Conservation (phyloP, 2,329 filamentous ascomycete genomes). For the Ophiostoma tasmaniense region DNA sequence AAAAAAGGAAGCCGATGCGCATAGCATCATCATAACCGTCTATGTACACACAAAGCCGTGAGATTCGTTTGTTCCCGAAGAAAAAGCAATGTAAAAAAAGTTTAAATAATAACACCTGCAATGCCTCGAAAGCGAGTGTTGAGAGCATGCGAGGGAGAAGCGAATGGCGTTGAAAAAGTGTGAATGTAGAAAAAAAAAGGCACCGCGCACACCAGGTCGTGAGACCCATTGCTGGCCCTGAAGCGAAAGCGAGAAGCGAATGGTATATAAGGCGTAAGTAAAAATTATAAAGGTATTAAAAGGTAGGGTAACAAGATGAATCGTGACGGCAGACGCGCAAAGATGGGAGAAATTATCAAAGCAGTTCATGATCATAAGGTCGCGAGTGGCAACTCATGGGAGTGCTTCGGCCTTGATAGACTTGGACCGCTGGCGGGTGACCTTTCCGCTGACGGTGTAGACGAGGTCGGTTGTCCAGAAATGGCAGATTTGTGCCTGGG, state of each 20-base stretch:
- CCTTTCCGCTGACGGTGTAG: conserved; percentile 65
- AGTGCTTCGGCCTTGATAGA: conserved; percentile 26
- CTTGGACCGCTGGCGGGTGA: conserved; percentile 43
- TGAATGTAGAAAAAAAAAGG: not conserved
- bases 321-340: conserved; percentile 8
- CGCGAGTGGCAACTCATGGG: conserved; percentile 17
- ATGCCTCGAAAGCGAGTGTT: conserved; percentile 20
- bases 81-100: conserved; percentile 2
- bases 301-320: not conserved
- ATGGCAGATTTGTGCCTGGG: conserved; percentile 60
- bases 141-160: conserved; percentile 6
- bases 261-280: conserved; percentile 1
- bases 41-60: conserved; percentile 33
- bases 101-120: conserved; percentile 16
- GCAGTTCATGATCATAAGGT: not conserved
- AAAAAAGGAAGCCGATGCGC: conserved; percentile 29
- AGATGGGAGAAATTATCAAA: conserved; percentile 1
- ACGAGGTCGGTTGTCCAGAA: conserved; percentile 62
- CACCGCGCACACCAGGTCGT: not conserved
- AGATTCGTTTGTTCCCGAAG: conserved; percentile 19
- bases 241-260: not conserved
- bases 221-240: not conserved
- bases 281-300: conserved; percentile 10
- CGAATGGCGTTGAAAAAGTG: conserved; percentile 20
- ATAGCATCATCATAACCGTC: conserved; percentile 40